A percentile compares a stretch with the other conserved stretches of the same genome.
Evolutionary conservation across 257 asterid species (phyloP).

Genomic region (Anisodus tanguticus): DNA sequence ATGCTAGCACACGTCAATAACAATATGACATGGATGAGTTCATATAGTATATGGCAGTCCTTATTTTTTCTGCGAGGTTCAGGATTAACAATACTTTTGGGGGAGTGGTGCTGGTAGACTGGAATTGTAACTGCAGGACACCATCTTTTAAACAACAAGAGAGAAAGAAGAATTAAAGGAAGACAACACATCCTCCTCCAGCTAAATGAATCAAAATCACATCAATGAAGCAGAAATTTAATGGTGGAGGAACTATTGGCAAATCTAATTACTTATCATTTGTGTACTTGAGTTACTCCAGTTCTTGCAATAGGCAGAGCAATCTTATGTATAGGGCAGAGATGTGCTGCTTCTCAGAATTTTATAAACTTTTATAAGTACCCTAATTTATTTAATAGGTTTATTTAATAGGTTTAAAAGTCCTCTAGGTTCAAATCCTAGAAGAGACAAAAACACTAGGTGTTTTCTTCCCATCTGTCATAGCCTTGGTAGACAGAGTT

Average conservation of each 20-base stretch:
- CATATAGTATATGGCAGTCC: not conserved
- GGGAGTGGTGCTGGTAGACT: not conserved
- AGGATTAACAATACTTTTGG: constrained; percentile 15
- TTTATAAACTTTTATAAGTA: not conserved
- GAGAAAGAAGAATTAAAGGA: not conserved
- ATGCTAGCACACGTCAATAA: not conserved
- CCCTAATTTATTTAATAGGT: not conserved
- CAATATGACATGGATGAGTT: not conserved
- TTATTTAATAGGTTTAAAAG: not conserved
- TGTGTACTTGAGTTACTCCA: not conserved
- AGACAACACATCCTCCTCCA: constrained; percentile 14
- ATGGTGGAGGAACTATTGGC: constrained; percentile 15
- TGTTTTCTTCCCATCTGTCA: too few species aligned
- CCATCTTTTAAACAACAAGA: not conserved
- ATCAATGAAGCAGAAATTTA: constrained; percentile 2
- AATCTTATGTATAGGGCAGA: not conserved
- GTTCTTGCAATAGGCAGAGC: not conserved
- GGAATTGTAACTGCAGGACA: not conserved
- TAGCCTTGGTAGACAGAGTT: too few species aligned
- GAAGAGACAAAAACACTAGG: too few species aligned
- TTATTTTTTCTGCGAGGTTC: not conserved
- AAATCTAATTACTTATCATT: not conserved
- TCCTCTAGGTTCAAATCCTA: not conserved
- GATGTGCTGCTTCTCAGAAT: constrained; percentile 25
- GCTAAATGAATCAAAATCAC: constrained; percentile 1